Base-by-base conservation (phyloP, 306 rosid species). In the Medicago truncatula region DNA sequence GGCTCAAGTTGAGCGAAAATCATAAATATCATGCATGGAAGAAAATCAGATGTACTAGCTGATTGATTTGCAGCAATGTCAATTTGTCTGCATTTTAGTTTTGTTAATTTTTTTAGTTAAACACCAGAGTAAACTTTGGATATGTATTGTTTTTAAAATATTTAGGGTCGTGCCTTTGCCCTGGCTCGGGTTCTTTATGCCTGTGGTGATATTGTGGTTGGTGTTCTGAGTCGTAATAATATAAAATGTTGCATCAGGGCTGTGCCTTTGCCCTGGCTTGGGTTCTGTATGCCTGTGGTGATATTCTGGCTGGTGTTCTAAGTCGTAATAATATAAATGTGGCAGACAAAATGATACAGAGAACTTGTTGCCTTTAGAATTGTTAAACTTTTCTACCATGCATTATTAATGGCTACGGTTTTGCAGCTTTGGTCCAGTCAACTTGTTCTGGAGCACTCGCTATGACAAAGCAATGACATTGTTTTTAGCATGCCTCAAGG, bases 391-490 rank as follows among this genome's bases (percentile, higher is more conserved):
- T 73, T 73, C 67, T 76, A 38, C 16, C 44, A 49, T 58, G 76
- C 83, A 78, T 25, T 71, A 58, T 21, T 50, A 34, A 67, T 54
- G 40, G 72, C 23, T 15, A 49, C 17, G 77, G 13, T 77, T 65
- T 47, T 47, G 59, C 82, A 93, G 99, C 91, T 95, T 95, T 85
- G 99, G 97, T 78, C 97, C 99, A 1, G 99, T 95, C 84, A 95
- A 95, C 88, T 84, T 92, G 84, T 92, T 92, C 77, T 95, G 99
- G 99, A 92, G 99, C 80, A 92, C 96, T 60, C 93, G 97, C 41
- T 95, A 92, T 80, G 99, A 95, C 93, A 92, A 80, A 87, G 97
- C 97, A 85, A 92, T 92, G 99, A 85, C 96, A 10, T 83, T 88
- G 77, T 95, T 82, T 85, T 84, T 90, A 85, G 87, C 95, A 59